Conservation (phyloP, 441 rosid species). For the Omphalea diandra region DNA sequence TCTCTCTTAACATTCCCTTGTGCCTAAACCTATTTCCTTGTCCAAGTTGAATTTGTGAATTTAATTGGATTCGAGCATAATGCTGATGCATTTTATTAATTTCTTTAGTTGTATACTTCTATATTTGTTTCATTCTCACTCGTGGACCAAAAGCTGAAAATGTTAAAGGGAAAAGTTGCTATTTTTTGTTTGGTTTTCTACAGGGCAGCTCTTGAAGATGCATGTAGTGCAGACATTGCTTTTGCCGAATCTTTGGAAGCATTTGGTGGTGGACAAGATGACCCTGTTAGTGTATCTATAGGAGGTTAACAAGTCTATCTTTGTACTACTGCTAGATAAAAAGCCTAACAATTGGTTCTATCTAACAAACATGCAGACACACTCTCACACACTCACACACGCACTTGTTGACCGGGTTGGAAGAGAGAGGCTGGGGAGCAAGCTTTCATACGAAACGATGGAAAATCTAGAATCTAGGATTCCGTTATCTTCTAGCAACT, state of each 20-base stretch:
- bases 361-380: too few relatives aligned
- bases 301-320: slow-evolving; percentile 47
- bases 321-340: background rate
- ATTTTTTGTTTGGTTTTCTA: slow-evolving; percentile 17
- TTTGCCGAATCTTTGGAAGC: slow-evolving; percentile 77
- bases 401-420: background rate
- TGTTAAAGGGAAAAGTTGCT: background rate
- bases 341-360: background rate
- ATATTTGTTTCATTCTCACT: background rate
- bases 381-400: background rate
- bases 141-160: background rate
- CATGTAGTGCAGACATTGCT: slow-evolving; percentile 58
- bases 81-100: background rate
- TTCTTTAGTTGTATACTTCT: background rate
- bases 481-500: too few relatives aligned
- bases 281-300: slow-evolving; percentile 78
- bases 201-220: slow-evolving; percentile 75
- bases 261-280: slow-evolving; percentile 86
- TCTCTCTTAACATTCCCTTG: background rate
- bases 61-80: background rate
- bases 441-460: background rate
- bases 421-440: background rate
- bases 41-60: background rate
- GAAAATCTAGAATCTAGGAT: background rate
- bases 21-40: background rate